phyloP scores from a whole-genome alignment of 139 green algal species.

The Micractinium conductrix region DNA sequence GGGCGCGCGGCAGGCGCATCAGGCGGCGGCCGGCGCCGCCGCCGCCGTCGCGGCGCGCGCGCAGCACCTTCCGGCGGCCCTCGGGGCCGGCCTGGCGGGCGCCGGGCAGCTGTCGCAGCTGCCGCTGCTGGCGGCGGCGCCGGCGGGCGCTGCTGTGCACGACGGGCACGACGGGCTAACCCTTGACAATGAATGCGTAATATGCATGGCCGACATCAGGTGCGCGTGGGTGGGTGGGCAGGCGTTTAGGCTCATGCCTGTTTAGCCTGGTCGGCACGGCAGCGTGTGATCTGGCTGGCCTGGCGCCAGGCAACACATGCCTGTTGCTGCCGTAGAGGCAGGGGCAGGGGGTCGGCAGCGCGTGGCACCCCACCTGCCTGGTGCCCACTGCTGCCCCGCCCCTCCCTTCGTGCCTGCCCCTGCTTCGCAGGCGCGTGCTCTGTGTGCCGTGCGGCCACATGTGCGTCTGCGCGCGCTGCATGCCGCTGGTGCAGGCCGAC shows the following conservation, averaged over 20 bases:
- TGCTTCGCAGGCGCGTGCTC: conserved; percentile 7
- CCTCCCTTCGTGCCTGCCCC: too few species aligned
- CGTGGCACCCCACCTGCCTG: too few species aligned
- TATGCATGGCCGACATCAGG: conserved; percentile 12
- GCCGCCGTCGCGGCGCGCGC: not conserved
- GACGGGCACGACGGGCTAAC: not conserved
- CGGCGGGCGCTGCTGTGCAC: not conserved
- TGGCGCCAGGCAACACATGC: too few species aligned
- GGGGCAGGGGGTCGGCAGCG: too few species aligned
- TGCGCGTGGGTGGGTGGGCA: not conserved
- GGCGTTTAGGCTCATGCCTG: too few species aligned
- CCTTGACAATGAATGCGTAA: conserved; percentile 8
- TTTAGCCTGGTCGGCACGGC: too few species aligned
- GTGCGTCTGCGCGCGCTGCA: conserved; percentile 12
- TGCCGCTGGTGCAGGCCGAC: not conserved
- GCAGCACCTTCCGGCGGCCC: not conserved
- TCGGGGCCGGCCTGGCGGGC: not conserved
- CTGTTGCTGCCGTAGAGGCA: too few species aligned
- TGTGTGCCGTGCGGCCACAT: conserved; percentile 34
- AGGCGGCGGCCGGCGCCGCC: conserved; percentile 3
- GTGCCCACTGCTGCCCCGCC: too few species aligned
- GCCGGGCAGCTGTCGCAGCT: conserved; percentile 16
- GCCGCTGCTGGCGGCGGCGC: not conserved
- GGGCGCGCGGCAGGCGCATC: not conserved
- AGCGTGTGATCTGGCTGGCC: not conserved